A percentile compares a stretch with the other conserved stretches of the same genome.
phyloP scores from a whole-genome alignment of 345 rosid genomes.

The Erysimum cheiranthoides region DNA sequence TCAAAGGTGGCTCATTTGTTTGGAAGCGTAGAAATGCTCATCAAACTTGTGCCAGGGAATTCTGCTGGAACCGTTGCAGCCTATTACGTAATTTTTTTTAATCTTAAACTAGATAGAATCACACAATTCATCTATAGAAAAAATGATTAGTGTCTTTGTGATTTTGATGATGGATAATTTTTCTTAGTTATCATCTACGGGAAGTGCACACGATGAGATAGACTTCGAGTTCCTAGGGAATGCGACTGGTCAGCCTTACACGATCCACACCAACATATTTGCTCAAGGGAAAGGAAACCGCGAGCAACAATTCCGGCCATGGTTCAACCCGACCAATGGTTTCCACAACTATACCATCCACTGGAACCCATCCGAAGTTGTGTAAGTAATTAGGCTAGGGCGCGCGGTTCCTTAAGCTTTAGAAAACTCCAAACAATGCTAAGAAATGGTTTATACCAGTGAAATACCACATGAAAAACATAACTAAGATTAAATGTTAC shows the following conservation, averaged over 20 bases:
- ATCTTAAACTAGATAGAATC: not conserved
- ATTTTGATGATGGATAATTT: not conserved
- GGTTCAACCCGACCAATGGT: constrained; percentile 70
- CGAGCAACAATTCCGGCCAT: constrained; percentile 64
- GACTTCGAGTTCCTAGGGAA: constrained; percentile 82
- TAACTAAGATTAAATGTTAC: not conserved
- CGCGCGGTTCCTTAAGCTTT: not conserved
- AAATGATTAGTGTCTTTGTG: not conserved
- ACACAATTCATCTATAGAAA: not conserved
- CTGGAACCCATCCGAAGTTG: constrained; percentile 68
- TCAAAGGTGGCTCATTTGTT: constrained; percentile 67
- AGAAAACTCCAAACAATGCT: not conserved
- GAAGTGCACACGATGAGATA: constrained; percentile 69
- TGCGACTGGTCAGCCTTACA: constrained; percentile 70
- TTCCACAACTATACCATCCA: constrained; percentile 85
- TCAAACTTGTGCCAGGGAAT: constrained; percentile 82
- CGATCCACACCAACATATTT: constrained; percentile 70
- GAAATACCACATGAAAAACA: not conserved
- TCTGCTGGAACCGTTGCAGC: constrained; percentile 87
- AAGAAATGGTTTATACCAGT: not conserved
- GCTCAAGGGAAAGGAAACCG: constrained; percentile 68
- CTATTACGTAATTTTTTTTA: constrained; percentile 54
- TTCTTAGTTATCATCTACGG: constrained; percentile 61
- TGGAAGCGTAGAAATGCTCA: constrained; percentile 79
- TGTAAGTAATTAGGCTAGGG: constrained; percentile 50